Evolutionary conservation across 257 asterid species (phyloP).

Genomic region (Solanum medicagineum): DNA sequence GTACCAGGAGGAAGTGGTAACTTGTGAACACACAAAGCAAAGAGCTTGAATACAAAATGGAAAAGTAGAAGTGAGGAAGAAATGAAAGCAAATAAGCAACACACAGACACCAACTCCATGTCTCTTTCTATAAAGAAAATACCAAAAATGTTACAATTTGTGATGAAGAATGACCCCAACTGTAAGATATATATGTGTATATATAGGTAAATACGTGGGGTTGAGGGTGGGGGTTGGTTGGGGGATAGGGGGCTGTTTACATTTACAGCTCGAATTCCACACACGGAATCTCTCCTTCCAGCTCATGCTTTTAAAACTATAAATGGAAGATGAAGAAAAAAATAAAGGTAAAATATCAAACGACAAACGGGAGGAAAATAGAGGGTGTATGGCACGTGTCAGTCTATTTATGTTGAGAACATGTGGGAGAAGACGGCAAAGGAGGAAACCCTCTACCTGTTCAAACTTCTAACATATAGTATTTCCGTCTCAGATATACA

Average conservation of each 20-base stretch:
- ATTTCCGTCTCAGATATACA: too few species aligned
- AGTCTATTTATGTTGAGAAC: background rate
- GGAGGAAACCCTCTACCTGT: too few species aligned
- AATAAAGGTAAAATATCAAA: background rate
- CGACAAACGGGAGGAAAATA: background rate
- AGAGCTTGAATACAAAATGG: constrained; percentile 9
- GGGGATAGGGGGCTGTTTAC: constrained; percentile 8
- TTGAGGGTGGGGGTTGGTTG: background rate
- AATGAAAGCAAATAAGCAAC: constrained; percentile 1
- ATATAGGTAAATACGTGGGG: constrained; percentile 15
- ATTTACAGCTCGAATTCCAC: constrained; percentile 56
- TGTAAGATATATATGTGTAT: constrained; percentile 7
- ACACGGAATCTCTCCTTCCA: constrained; percentile 56
- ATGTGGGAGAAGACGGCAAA: background rate
- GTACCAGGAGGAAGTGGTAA: constrained; percentile 76
- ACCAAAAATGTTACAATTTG: background rate
- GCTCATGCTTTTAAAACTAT: constrained; percentile 32
- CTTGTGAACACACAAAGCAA: constrained; percentile 15
- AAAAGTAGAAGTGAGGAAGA: background rate
- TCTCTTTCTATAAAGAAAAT: background rate
- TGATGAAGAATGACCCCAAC: background rate
- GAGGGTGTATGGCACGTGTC: background rate
- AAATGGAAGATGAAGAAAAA: background rate
- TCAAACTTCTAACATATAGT: too few species aligned
- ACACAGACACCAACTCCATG: constrained; percentile 34